Evolutionary conservation across 2,329 filamentous ascomycete species (phyloP), one percentile per base, ranked within the genome.

Genomic region (Fusarium beomiforme): DNA sequence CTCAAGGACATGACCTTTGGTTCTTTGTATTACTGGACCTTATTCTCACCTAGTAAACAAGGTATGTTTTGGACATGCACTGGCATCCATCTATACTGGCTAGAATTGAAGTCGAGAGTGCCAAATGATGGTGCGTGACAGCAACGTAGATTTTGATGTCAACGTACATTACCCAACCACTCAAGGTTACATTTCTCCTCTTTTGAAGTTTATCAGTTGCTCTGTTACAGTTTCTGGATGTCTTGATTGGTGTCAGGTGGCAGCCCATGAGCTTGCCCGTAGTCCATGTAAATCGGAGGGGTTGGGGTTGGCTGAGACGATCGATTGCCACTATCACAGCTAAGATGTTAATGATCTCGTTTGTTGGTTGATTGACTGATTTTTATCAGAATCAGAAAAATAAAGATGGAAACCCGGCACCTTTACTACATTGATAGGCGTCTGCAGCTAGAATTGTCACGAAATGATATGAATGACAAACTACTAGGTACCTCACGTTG

Each of bases 121-220:
- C 33, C 11, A 59, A 23, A 33, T 21, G 24, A 39, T 39, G 37
- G 56, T 60, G 26, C 46, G 41, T 39, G 21, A 33, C 31, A 53
- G 24, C n/a, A n/a, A 39, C 33, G 14, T 43, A 33, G 16, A 29
- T 29, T 10, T 29, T 31, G n/a, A 37, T 53, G 43, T 36, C 24
- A 34, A 29, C 57, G 42, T 44, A 31, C 34, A 55, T 39, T 17
- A n/a, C 29, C 29, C 29, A 29, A 29, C 31, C 37, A 23, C 41
- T 44, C 34, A 43, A 70, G 49, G 68, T 70, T 70, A 70, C 68
- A 64, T 70, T 68, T 64, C 67, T 71, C 68, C 63, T 68, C 68
- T 55, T 67, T 68, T n/a, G 33, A 37, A 29, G 33, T 29, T 29
- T 26, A 39, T 24, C 34, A 33, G 46, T 39, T 67, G 46, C 54